phyloP scores from a whole-genome alignment of 176 grass and related monocot genomes.

The Areca catechu region DNA sequence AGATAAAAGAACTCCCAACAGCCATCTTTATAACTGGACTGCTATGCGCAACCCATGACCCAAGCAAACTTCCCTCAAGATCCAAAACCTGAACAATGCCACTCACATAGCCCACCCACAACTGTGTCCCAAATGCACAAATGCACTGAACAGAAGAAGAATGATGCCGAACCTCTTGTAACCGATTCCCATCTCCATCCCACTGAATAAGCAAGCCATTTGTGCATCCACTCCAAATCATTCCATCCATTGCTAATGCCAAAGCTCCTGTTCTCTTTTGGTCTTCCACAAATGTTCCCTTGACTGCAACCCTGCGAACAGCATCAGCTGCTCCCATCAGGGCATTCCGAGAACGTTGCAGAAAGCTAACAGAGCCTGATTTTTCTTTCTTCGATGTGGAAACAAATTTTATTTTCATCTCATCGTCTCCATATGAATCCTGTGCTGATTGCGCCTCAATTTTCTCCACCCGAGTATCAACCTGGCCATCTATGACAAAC shows the following conservation, averaged over 20 bases:
- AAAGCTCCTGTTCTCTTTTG: conserved; percentile 68
- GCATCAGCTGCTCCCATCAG: conserved; percentile 84
- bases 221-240: conserved; percentile 87
- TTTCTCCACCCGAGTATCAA: conserved; percentile 29
- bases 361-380: conserved; percentile 79
- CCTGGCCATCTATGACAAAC: conserved; percentile 78
- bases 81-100: conserved; percentile 72
- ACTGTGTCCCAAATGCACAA: conserved; percentile 64
- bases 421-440: conserved; percentile 58
- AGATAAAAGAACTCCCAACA: conserved; percentile 64
- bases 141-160: conserved; percentile 80
- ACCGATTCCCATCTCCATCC: conserved; percentile 62
- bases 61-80: conserved; percentile 66
- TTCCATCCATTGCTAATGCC: conserved; percentile 53
- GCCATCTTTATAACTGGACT: conserved; percentile 82
- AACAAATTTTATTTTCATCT: conserved; percentile 61
- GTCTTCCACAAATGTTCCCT: conserved; percentile 82
- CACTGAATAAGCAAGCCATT: conserved; percentile 79
- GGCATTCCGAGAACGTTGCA: conserved; percentile 89
- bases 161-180: conserved; percentile 77
- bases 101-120: conserved; percentile 89
- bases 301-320: conserved; percentile 72
- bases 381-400: conserved; percentile 76
- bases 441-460: conserved; percentile 35
- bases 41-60: conserved; percentile 79